Conservation (phyloP, 2,329 filamentous ascomycete genomes). For the Zymoseptoria pseudotritici region DNA sequence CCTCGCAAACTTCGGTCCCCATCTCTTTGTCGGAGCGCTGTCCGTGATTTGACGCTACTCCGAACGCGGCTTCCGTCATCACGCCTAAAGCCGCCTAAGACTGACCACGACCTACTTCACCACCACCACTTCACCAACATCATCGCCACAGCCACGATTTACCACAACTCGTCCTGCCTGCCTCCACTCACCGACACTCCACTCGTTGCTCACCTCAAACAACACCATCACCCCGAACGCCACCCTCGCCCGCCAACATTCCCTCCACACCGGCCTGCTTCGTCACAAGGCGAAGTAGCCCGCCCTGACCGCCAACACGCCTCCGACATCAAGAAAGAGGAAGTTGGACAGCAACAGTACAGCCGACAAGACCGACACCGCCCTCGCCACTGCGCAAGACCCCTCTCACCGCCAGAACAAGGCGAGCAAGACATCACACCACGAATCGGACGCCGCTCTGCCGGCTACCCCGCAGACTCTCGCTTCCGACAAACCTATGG, state of each 20-base stretch:
- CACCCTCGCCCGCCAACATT: background rate
- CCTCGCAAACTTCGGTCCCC: no score
- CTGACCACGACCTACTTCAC: background rate
- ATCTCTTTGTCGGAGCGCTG: no score
- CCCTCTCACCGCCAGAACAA: constrained; percentile 26
- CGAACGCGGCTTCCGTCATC: background rate
- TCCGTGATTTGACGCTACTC: no score
- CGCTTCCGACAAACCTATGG: constrained; percentile 57
- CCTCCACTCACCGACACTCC: background rate
- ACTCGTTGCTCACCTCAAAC: background rate
- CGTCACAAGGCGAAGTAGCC: constrained; percentile 13
- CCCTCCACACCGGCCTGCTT: constrained; percentile 9
- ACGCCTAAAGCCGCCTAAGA: background rate
- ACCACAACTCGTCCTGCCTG: background rate
- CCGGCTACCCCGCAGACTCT: constrained; percentile 44
- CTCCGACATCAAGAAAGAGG: constrained; percentile 30
- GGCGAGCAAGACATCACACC: constrained; percentile 28
- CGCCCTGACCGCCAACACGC: constrained; percentile 16
- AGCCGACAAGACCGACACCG: constrained; percentile 13
- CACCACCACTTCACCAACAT: background rate
- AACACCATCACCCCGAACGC: background rate
- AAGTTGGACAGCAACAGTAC: constrained; percentile 24
- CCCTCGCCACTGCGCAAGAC: constrained; percentile 25
- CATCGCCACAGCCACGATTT: background rate
- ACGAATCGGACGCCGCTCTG: constrained; percentile 32